Percentiles rank a stretch among this genome's conserved stretches.
Conservation (phyloP, 176 grass and related monocot species). For the Lolium multiflorum region DNA sequence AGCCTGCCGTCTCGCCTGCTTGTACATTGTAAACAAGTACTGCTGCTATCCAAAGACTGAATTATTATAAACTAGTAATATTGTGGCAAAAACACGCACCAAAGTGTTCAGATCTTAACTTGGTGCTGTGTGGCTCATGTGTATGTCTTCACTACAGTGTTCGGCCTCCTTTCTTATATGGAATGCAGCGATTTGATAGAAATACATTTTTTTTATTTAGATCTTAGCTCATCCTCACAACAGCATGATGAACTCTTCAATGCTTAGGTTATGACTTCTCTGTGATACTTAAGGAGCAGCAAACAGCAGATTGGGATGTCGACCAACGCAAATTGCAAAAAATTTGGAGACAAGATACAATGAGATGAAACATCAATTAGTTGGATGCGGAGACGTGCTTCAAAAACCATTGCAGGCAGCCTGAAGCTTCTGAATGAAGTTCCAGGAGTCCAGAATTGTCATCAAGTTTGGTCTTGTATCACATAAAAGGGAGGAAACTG, state of each 20-base stretch:
- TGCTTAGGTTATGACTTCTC: conserved; percentile 56
- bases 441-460: not conserved
- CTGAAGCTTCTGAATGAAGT: not conserved
- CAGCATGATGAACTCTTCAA: conserved; percentile 70
- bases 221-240: conserved; percentile 61
- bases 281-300: not conserved
- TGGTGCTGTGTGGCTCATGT: not conserved
- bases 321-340: not conserved
- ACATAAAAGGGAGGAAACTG: not conserved
- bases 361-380: too few species aligned
- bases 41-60: conserved; percentile 23
- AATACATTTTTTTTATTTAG: not conserved
- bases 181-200: not conserved
- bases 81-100: not conserved
- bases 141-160: not conserved
- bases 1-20: conserved; percentile 51
- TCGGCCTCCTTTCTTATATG: not conserved
- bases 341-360: not conserved
- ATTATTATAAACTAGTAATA: conserved; percentile 28
- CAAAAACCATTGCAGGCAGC: not conserved
- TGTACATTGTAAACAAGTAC: conserved; percentile 64
- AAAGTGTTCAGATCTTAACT: not conserved
- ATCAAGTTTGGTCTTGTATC: not conserved
- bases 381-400: too few species aligned
- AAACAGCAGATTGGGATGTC: not conserved